A percentile compares a stretch with the other conserved stretches of the same genome.
phyloP scores from a whole-genome alignment of 805 yeast genomes.

The Ogataea paradorogensis region DNA sequence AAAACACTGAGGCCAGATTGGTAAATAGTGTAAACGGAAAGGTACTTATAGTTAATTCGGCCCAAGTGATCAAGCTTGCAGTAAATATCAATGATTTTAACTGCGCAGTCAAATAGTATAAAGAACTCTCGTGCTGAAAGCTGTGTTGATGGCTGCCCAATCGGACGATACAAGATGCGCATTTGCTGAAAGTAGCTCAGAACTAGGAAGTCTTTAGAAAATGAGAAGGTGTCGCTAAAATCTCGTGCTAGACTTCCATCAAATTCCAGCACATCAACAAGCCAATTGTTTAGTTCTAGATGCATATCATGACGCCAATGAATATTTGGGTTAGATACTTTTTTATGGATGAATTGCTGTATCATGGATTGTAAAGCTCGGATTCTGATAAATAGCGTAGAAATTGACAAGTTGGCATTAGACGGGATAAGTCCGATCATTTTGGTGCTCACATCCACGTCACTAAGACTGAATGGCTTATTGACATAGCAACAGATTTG shows the following conservation, averaged over 20 bases:
- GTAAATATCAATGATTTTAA: constrained; percentile 14
- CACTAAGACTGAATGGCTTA: constrained; percentile 46
- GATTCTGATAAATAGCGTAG: constrained; percentile 15
- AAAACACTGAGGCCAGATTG: constrained; percentile 20
- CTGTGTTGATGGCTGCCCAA: constrained; percentile 2
- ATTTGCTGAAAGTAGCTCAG: constrained; percentile 22
- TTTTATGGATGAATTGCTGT: constrained; percentile 15
- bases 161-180: constrained; percentile 19
- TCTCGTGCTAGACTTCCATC: not conserved
- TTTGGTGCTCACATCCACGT: constrained; percentile 22
- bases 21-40: constrained; percentile 23
- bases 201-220: constrained; percentile 14
- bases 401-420: constrained; percentile 7
- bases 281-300: constrained; percentile 15
- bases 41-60: constrained; percentile 22
- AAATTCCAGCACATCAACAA: constrained; percentile 9
- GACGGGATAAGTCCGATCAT: constrained; percentile 1
- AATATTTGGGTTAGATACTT: not conserved
- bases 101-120: constrained; percentile 14
- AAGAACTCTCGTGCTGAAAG: constrained; percentile 9
- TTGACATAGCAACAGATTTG: constrained; percentile 46
- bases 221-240: not conserved
- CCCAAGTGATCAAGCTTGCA: constrained; percentile 5
- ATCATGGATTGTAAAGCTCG: constrained; percentile 21
- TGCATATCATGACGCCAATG: constrained; percentile 18